Base-by-base conservation (phyloP, 805 yeast genomes). In the Spathaspora gorwiae region DNA sequence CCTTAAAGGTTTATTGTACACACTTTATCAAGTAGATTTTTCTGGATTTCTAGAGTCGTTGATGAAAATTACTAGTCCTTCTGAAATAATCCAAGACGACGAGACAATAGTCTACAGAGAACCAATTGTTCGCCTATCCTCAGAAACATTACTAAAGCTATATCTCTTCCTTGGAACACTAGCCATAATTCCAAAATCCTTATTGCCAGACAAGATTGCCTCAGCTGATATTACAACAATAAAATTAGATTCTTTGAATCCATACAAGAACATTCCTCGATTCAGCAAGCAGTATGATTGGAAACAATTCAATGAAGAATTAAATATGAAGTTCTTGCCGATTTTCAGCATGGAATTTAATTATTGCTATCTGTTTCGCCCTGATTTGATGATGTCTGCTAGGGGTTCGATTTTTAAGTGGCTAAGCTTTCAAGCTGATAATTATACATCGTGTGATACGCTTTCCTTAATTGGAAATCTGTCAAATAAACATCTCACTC, bases 391-490 rank as follows among this genome's bases (percentile, higher is more conserved):
- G 29, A 47, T 52, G 12, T 53, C 60, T 26, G 54, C 53, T 44
- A 62, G 52, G 45, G 50, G 50, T 14, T 62, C 70, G 2, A 65
- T 67, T 38, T 54, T 65, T 44, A 59, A 57, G 38, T 67, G 73
- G 73, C 31, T 64, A 11, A 57, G 63, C 2, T 54, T 54, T 7
- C 58, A 53, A 41, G 55, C 56, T 29, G 57, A 60, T 40, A 38
- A 50, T 6, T 59, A 59, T 43, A 9, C 46, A 12, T 37, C 30
- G 15, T 56, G 44, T 36, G 52, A 57, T 31, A 56, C 66, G 2
- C 40, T 42, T 8, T 47, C 37, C 3, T 33, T 40, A 8, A 42
- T 56, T 14, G 59, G 65, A 9, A 49, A 46, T 36, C 44, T 56
- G 7, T 11, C 35, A 3, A 35, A 35, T 26, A 9, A 8, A 6